Evolutionary conservation across 352 stramenopile genomes (phyloP).

Genomic region (Phytophthora kernoviae): DNA sequence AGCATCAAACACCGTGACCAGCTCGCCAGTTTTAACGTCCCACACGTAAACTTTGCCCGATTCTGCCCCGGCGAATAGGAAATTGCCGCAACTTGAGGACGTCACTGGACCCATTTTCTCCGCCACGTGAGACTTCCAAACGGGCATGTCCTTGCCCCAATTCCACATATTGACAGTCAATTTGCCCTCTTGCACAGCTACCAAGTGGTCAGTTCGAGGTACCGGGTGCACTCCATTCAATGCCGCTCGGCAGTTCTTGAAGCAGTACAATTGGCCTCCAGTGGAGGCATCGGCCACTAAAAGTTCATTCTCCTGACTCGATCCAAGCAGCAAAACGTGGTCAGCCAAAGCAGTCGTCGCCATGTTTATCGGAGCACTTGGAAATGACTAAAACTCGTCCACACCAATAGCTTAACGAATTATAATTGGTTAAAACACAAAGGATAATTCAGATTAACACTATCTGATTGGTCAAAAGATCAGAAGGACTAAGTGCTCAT

Average conservation of each 20-base stretch:
- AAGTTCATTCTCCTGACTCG: slow-evolving; percentile 69
- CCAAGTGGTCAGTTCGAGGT: slow-evolving; percentile 70
- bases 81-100: slow-evolving; percentile 71
- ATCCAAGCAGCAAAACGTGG: slow-evolving; percentile 71
- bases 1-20: slow-evolving; percentile 81
- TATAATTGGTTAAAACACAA: too few species aligned
- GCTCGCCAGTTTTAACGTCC: slow-evolving; percentile 81
- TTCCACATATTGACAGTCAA: slow-evolving; percentile 65
- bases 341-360: slow-evolving; percentile 51
- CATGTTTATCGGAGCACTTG: slow-evolving; percentile 31
- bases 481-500: too few species aligned
- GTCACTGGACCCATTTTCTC: slow-evolving; percentile 71
- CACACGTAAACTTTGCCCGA: slow-evolving; percentile 88
- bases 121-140: slow-evolving; percentile 76
- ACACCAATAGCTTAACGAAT: slow-evolving; percentile 23
- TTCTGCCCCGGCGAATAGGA: slow-evolving; percentile 70
- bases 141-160: slow-evolving; percentile 74
- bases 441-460: too few species aligned
- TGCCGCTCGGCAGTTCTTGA: slow-evolving; percentile 69
- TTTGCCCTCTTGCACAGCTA: slow-evolving; percentile 72
- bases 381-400: slow-evolving; percentile 13
- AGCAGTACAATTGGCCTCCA: slow-evolving; percentile 70
- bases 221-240: slow-evolving; percentile 57
- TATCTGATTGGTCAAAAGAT: slow-evolving; percentile 31
- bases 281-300: slow-evolving; percentile 64